Conservation (phyloP, 345 rosid genomes). For the Carallia brachiata region DNA sequence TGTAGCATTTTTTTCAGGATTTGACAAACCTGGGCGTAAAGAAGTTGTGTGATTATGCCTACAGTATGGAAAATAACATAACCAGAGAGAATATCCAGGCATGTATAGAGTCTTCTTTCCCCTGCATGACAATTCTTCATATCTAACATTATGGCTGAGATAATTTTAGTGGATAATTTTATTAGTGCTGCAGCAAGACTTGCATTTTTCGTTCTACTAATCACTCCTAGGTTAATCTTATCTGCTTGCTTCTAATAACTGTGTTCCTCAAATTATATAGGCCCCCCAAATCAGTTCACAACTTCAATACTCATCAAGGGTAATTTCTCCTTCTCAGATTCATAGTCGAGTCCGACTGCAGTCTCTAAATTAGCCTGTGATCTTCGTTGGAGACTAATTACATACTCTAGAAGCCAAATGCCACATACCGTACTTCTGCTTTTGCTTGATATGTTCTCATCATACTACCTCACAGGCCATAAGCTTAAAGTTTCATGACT, state of each 20-base stretch:
- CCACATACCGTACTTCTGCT: no score
- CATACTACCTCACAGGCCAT: neutral
- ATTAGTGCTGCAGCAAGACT: neutral
- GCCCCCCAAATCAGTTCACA: slow-evolving; percentile 19
- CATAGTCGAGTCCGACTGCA: neutral
- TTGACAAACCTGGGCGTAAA: slow-evolving; percentile 42
- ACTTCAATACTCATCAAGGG: slow-evolving; percentile 25
- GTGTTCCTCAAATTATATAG: slow-evolving; percentile 15
- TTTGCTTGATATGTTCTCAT: neutral
- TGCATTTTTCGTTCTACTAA: neutral
- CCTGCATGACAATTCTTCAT: neutral
- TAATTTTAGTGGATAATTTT: neutral
- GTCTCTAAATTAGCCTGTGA: neutral
- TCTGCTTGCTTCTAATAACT: neutral
- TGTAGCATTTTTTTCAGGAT: slow-evolving; percentile 26
- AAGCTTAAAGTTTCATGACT: neutral
- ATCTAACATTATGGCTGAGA: neutral
- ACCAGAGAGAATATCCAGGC: slow-evolving; percentile 45
- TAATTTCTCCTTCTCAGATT: neutral
- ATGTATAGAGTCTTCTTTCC: slow-evolving; percentile 9
- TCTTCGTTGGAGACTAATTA: slow-evolving; percentile 2
- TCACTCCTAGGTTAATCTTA: neutral
- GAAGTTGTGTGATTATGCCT: slow-evolving; percentile 39
- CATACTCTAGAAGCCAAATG: neutral
- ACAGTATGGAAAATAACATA: slow-evolving; percentile 32